Conservation (phyloP, 192 early-diverging fungal genomes). For the Dimargaris cristalligena region DNA sequence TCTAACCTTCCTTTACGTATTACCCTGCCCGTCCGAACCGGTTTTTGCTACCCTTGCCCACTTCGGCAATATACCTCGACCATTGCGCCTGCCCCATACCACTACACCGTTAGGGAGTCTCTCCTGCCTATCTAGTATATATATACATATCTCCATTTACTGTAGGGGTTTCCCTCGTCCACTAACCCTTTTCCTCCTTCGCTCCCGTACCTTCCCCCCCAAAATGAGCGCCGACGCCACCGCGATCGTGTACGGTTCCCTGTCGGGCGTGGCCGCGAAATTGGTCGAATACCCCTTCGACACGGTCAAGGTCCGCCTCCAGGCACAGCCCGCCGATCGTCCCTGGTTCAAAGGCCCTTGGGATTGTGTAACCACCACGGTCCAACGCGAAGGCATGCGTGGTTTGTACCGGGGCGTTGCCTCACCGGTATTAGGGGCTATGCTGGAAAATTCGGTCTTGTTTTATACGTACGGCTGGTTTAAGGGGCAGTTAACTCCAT, state of each 20-base stretch:
- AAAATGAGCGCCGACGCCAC: too few relatives aligned
- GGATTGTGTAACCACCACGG: constrained; percentile 64
- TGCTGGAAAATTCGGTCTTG: constrained; percentile 83
- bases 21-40: too few relatives aligned
- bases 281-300: constrained; percentile 93
- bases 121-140: too few relatives aligned
- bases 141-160: too few relatives aligned
- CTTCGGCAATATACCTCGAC: too few relatives aligned
- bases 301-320: constrained; percentile 86
- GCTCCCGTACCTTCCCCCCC: too few relatives aligned
- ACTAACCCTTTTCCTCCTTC: too few relatives aligned
- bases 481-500: constrained; percentile 60
- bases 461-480: constrained; percentile 80
- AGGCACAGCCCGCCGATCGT: constrained; percentile 51
- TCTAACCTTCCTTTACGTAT: too few relatives aligned
- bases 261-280: constrained; percentile 82
- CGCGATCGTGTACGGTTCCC: constrained; percentile 14
- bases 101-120: too few relatives aligned
- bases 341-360: constrained; percentile 56
- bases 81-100: too few relatives aligned
- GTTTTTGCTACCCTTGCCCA: too few relatives aligned
- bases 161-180: too few relatives aligned
- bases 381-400: constrained; percentile 56
- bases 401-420: constrained; percentile 87
- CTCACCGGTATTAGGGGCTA: constrained; percentile 79